A percentile compares a stretch with the other conserved stretches of the same genome.
phyloP scores from a whole-genome alignment of 495 filamentous ascomycete species.

The Zalerion maritima region DNA sequence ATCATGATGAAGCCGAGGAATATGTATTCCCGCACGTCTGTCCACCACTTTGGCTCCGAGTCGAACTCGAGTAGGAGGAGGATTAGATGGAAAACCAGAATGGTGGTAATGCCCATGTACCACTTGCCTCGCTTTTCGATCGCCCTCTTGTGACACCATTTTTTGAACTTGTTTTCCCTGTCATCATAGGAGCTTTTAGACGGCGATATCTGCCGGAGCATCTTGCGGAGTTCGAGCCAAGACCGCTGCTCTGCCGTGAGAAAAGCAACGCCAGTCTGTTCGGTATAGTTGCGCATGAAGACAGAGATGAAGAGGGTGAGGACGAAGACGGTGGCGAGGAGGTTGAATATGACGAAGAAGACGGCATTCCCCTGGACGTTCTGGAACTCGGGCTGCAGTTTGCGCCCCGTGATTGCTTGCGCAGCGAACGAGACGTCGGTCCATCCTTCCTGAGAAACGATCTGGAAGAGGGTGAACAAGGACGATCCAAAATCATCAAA shows the following conservation, averaged over 20 bases:
- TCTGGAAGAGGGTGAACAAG: conserved; percentile 94
- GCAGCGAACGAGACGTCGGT: conserved; percentile 74
- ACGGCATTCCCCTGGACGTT: conserved; percentile 70
- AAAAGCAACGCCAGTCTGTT: conserved; percentile 95
- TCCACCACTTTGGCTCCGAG: conserved; percentile 52
- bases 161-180: conserved; percentile 58
- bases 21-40: conserved; percentile 50
- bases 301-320: conserved; percentile 97
- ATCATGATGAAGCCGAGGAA: conserved; percentile 77
- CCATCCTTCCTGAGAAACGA: conserved; percentile 98
- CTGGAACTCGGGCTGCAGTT: conserved; percentile 49
- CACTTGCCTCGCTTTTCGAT: conserved; percentile 90
- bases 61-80: conserved; percentile 79
- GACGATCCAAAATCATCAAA: conserved; percentile 91
- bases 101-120: conserved; percentile 64
- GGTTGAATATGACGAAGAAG: conserved; percentile 94
- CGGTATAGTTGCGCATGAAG: conserved; percentile 99
- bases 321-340: conserved; percentile 93
- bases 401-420: conserved; percentile 67
- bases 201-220: conserved; percentile 83
- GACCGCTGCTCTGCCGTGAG: conserved; percentile 92
- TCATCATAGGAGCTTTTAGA: conserved; percentile 74
- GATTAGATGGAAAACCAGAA: conserved; percentile 70
- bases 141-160: conserved; percentile 87
- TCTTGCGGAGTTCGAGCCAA: conserved; percentile 89